Conservation (phyloP, 108 stramenopile genomes). For the Mediolabrus comicus region DNA sequence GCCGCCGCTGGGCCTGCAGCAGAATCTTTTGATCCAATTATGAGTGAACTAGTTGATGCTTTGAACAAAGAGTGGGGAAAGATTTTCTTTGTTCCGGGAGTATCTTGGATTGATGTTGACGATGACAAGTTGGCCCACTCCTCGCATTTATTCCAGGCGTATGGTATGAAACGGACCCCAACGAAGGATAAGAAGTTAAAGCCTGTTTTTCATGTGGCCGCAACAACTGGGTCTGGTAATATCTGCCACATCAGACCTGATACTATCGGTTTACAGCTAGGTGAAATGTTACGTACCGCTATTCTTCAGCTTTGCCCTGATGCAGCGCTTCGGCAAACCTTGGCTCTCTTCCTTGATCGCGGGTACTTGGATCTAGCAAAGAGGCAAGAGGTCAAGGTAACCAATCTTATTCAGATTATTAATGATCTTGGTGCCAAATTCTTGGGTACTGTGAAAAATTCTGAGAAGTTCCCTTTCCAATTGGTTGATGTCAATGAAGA, state of each 20-base stretch:
- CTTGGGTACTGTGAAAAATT: neutral
- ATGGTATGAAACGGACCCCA: conserved; percentile 1
- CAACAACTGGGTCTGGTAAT: neutral
- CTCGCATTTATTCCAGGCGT: neutral
- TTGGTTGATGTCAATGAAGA: neutral
- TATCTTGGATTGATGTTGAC: neutral
- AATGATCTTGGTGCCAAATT: neutral
- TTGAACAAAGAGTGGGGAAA: neutral
- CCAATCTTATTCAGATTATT: conserved; percentile 7
- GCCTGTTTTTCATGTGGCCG: conserved; percentile 2
- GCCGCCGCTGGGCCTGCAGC: neutral
- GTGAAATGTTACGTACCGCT: neutral
- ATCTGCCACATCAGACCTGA: neutral
- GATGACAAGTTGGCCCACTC: conserved; percentile 2
- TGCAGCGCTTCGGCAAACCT: neutral
- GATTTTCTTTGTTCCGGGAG: conserved; percentile 1
- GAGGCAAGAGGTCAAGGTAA: neutral
- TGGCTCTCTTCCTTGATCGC: conserved; percentile 4
- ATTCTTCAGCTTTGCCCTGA: neutral
- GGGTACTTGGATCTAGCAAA: neutral
- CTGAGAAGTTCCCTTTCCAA: neutral
- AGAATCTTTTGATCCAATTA: conserved; percentile 7
- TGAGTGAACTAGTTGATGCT: neutral
- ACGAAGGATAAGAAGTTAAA: conserved; percentile 13
- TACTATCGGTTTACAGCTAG: neutral